A percentile compares a stretch with the other conserved stretches of the same genome.
These are phyloP conservation scores for Pseudogymnoascus sp. DNA, from an alignment of 2,329 filamentous ascomycete genomes.

Conservation along the genomic window DNA sequence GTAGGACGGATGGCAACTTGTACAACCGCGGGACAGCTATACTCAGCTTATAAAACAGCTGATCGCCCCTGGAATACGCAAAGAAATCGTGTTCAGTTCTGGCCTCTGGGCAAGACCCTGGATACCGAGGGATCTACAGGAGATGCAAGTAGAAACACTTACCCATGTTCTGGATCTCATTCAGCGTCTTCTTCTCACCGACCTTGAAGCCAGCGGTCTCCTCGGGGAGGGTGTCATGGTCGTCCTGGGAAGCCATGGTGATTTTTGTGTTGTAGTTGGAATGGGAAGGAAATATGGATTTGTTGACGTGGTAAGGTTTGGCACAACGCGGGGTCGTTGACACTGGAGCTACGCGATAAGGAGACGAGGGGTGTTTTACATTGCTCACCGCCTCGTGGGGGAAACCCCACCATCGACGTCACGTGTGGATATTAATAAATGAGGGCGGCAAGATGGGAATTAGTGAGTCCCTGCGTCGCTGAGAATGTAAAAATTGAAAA, in stretches of 20 bases:
- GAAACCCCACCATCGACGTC: slow-evolving; percentile 1
- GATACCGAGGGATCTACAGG: slow-evolving; percentile 7
- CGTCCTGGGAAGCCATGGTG: slow-evolving; percentile 56
- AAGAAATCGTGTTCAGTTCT: not conserved
- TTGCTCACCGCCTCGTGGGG: slow-evolving; percentile 7
- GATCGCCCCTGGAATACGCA: not conserved
- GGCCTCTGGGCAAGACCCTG: not conserved
- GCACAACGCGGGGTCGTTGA: slow-evolving; percentile 6
- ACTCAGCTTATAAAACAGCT: not conserved
- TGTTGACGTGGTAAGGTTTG: slow-evolving; percentile 2
- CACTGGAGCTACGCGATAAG: not conserved
- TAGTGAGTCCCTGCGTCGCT: not conserved
- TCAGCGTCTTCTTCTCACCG: slow-evolving; percentile 95
- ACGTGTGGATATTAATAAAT: slow-evolving; percentile 5
- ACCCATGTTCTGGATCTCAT: slow-evolving; percentile 93
- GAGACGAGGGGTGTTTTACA: slow-evolving; percentile 9
- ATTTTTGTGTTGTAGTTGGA: not conserved
- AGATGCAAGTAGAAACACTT: slow-evolving; percentile 32
- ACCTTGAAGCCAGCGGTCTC: slow-evolving; percentile 96
- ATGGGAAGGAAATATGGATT: slow-evolving; percentile 10
- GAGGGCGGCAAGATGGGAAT: not conserved
- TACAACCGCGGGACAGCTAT: slow-evolving; percentile 7
- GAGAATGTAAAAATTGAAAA: not conserved
- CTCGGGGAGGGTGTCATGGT: slow-evolving; percentile 79
- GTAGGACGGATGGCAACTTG: not conserved